Base-by-base conservation (phyloP, 768 basidiomycete genomes). In the Crucibulum laeve region DNA sequence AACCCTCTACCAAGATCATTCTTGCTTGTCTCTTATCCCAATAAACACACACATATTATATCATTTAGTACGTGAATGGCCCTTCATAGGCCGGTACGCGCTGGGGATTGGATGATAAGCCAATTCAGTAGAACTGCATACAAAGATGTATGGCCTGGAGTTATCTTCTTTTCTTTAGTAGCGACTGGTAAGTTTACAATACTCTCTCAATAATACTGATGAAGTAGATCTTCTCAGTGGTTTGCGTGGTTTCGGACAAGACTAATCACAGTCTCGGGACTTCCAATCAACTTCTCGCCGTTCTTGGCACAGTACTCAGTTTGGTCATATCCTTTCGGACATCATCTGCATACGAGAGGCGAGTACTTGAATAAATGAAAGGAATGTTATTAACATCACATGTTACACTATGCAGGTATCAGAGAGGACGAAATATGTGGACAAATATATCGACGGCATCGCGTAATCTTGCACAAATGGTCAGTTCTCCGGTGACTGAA, bases 371-470 rank as follows among this genome's bases (percentile, higher is more conserved):
- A 4, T 21, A 11, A 28, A 11, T 4, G 26, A 11, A 5, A 14
- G 38, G 14, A 14, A 6, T 13, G 26, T 4, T 39, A 40, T 43
- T 17, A 26, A 4, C 22, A 13, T n/a, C 6, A 19, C 18, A n/a
- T 44, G 25, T 25, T 28, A 14, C 5, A 5, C 24, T n/a, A 13
- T 32, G 25, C 33, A 76, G 74, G 48, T 78, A 74, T 48, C 71
- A 71, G 49, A 74, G 80, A 53, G 82, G 82, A 5, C 59, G 80
- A 21, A 81, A 77, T 53, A 64, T 82, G 47, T 85, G 82, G 80
- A 71, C 74, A 2, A 72, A 63, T 48, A 77, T 84, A 42, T 61
- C 59, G 0, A 65, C 76, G 24, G 69, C 70, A n/a, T 75, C 73
- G 4, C 67, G 79, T 24, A 77, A 73, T 46, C 54, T 83, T 13